These are phyloP conservation scores for Heterobasidion occidentale DNA, from an alignment of 1,284 basidiomycete genomes.

Conservation along the genomic window DNA sequence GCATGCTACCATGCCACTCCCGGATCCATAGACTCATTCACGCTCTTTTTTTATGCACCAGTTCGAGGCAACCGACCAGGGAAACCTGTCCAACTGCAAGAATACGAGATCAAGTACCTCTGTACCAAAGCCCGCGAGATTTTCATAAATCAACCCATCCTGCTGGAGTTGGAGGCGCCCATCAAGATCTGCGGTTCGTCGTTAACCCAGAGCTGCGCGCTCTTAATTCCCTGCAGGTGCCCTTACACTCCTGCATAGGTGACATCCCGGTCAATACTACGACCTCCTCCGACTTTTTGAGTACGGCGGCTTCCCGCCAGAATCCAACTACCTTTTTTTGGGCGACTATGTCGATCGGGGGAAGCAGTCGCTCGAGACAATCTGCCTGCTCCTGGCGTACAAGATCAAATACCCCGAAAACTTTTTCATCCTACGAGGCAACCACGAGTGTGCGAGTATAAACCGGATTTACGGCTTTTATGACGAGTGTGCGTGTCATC, in stretches of 20 bases:
- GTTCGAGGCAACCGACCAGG: constrained; percentile 92
- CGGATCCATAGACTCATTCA: not conserved
- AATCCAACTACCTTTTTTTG: constrained; percentile 94
- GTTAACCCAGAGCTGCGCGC: not conserved
- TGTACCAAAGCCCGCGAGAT: constrained; percentile 94
- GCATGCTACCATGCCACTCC: not conserved
- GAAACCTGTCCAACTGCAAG: constrained; percentile 89
- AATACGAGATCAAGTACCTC: constrained; percentile 94
- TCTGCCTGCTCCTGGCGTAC: constrained; percentile 86
- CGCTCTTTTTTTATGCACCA: constrained; percentile 25
- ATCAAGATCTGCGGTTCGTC: constrained; percentile 94
- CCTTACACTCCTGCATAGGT: constrained; percentile 35
- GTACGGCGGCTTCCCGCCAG: constrained; percentile 92
- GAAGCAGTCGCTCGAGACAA: constrained; percentile 92
- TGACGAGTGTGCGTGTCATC: constrained; percentile 75
- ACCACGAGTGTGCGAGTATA: constrained; percentile 93
- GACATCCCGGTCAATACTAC: constrained; percentile 95
- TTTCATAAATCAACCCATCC: constrained; percentile 93
- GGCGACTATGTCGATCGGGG: constrained; percentile 95
- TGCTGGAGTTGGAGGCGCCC: constrained; percentile 90
- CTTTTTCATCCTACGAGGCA: constrained; percentile 92
- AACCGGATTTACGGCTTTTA: constrained; percentile 97
- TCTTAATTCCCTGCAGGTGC: not conserved
- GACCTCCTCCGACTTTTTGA: constrained; percentile 91
- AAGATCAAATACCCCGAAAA: constrained; percentile 99